phyloP scores from a whole-genome alignment of 208 protist species.

The Jaenimonas drosophilae region DNA sequence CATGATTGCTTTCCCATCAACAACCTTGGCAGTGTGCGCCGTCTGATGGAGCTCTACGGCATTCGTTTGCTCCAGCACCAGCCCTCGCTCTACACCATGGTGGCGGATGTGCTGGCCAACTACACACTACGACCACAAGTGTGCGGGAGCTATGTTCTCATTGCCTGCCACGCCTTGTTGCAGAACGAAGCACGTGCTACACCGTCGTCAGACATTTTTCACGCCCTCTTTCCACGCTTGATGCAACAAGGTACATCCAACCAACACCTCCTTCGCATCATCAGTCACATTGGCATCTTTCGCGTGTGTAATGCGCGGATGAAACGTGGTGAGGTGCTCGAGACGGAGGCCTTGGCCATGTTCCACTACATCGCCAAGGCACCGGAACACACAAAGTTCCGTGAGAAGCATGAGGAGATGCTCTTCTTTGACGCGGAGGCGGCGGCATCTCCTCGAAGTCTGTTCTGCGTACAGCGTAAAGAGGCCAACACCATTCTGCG shows the following conservation, averaged over 20 bases:
- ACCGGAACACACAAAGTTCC: conserved; percentile 69
- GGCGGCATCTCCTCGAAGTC: conserved; percentile 34
- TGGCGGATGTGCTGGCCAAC: conserved; percentile 38
- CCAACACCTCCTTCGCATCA: conserved; percentile 86
- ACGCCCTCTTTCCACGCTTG: conserved; percentile 47
- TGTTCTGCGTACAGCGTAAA: conserved; percentile 74
- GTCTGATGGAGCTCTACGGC: conserved; percentile 81
- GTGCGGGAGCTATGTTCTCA: conserved; percentile 68
- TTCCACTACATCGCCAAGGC: conserved; percentile 59
- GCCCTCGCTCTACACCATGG: conserved; percentile 36
- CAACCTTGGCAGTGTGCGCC: conserved; percentile 85
- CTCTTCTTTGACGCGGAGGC: conserved; percentile 57
- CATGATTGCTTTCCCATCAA: conserved; percentile 49
- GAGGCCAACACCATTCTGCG: conserved; percentile 67
- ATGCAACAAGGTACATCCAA: conserved; percentile 82
- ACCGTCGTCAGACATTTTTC: conserved; percentile 4
- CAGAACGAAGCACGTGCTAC: conserved; percentile 17
- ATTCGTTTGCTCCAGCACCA: conserved; percentile 47
- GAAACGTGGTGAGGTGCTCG: conserved; percentile 9
- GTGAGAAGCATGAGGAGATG: conserved; percentile 56
- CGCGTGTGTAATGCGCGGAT: conserved; percentile 29
- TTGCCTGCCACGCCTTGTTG: conserved; percentile 58
- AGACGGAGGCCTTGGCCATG: conserved; percentile 7
- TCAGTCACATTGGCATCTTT: conserved; percentile 75
- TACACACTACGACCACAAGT: conserved; percentile 72